phyloP scores from a whole-genome alignment of 2,329 filamentous ascomycete species.

The Scedosporium boydii region DNA sequence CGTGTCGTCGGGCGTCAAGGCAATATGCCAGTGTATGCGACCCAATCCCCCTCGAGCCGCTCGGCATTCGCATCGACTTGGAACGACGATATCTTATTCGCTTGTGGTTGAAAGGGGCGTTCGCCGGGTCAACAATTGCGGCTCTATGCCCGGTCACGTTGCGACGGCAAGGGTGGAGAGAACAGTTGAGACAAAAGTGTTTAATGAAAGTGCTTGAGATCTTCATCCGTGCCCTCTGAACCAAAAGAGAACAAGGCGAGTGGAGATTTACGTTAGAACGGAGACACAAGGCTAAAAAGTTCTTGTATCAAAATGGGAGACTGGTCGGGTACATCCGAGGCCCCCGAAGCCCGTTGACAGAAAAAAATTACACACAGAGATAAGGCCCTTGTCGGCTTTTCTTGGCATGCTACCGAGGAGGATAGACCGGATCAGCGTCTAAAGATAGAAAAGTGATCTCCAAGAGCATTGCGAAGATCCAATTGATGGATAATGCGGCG shows the following conservation, averaged over 20 bases:
- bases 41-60: not conserved
- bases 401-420: not conserved
- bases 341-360: not conserved
- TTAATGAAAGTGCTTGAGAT: not conserved
- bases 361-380: slow-evolving; percentile 1
- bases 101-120: too few species aligned
- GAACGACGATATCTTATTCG: not conserved
- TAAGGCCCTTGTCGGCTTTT: not conserved
- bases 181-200: not conserved
- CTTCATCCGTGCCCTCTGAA: not conserved
- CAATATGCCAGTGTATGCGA: not conserved
- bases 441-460: not conserved
- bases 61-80: not conserved
- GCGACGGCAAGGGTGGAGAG: not conserved
- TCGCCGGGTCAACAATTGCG: not conserved
- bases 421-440: not conserved
- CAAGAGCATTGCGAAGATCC: not conserved
- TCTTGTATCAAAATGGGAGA: not conserved
- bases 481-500: not conserved
- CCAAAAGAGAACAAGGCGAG: not conserved
- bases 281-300: not conserved
- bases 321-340: not conserved
- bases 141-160: not conserved
- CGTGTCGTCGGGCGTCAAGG: not conserved
- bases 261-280: not conserved